These are phyloP conservation scores for Prunus yedoensis DNA, from an alignment of 331 rosid species.

Conservation along the genomic window DNA sequence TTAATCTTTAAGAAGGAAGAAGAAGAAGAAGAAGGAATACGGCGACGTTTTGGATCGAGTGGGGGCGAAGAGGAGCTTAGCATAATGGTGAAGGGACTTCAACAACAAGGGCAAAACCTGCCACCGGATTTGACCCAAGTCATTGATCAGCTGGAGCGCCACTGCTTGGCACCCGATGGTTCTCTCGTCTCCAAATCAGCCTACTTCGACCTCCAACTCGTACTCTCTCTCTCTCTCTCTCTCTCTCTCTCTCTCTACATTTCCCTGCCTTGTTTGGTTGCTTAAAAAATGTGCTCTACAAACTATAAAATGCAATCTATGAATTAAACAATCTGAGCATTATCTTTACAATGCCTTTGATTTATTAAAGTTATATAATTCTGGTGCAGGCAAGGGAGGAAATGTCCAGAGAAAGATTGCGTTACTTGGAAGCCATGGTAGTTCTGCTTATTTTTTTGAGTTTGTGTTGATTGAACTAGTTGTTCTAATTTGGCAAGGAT, in stretches of 20 bases:
- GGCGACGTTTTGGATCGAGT: slow-evolving; percentile 4
- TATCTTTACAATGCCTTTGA: neutral
- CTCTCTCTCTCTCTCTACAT: slow-evolving; percentile 13
- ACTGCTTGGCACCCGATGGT: slow-evolving; percentile 89
- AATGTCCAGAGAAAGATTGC: slow-evolving; percentile 72
- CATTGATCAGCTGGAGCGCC: slow-evolving; percentile 94
- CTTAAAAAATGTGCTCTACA: slow-evolving; percentile 19
- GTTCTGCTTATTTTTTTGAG: neutral
- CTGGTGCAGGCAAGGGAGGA: slow-evolving; percentile 59
- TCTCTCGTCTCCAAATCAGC: slow-evolving; percentile 86
- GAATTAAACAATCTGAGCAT: neutral
- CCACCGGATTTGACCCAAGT: slow-evolving; percentile 76
- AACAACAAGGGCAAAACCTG: slow-evolving; percentile 62
- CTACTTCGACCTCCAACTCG: slow-evolving; percentile 79
- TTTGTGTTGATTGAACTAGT: neutral
- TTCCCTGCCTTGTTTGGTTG: slow-evolving; percentile 14
- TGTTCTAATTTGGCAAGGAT: neutral
- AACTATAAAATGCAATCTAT: neutral
- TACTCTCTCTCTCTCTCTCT: slow-evolving; percentile 37
- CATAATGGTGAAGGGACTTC: slow-evolving; percentile 70
- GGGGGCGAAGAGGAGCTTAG: neutral
- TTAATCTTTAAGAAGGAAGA: neutral
- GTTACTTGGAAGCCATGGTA: slow-evolving; percentile 91
- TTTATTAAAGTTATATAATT: neutral
- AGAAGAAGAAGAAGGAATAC: neutral